Base-by-base conservation (phyloP, 2,329 filamentous ascomycete genomes). In the Scedosporium aurantiacum region DNA sequence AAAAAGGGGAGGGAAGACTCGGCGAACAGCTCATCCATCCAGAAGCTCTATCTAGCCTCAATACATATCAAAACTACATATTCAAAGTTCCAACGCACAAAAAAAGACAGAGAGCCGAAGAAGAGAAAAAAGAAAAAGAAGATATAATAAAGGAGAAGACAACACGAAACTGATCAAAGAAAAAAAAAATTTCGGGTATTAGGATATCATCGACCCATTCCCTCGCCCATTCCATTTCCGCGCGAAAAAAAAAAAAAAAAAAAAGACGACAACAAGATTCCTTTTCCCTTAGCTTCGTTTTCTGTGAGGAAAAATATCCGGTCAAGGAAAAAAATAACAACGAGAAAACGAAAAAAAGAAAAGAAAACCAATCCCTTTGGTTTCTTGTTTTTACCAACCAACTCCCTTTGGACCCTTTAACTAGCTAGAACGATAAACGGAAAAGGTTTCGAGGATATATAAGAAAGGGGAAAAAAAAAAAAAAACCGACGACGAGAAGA, bases 361-460 rank as follows among this genome's bases (percentile, higher is more conserved):
- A 28, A 21, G 12, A 61, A 43, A 57, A 50, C 60, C 52, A 61
- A 61, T 28, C 45, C 50, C 27, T 41, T 52, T 41, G 37, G 21
- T 58, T 54, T 54, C 23, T 27, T 14, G 21, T 58, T 54, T 47
- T 54, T 27, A 25, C 23, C 23, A 3, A 18, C 50, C 50, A 54
- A 54, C 50, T 54, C 50, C 50, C 12, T 54, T 25, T 14, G 23
- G 12, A 54, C 58, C 32, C 27, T 41, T 37, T 43, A 60, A 60
- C 43, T 16, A 47, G 43, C 43, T 16, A 47, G 43, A 41, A 47
- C 18, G n/a, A 47, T 21, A 47, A 47, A 47, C 43, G 18, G n/a
- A 21, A 21, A 5, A 47, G 43, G 18, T 18, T 18, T 21, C 43
- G 16, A 7, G 6, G 5, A 10, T 14, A 16, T 18, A 21, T n/a